Conservation (phyloP, 164 flowering plant species). For the Stephania japonica region DNA sequence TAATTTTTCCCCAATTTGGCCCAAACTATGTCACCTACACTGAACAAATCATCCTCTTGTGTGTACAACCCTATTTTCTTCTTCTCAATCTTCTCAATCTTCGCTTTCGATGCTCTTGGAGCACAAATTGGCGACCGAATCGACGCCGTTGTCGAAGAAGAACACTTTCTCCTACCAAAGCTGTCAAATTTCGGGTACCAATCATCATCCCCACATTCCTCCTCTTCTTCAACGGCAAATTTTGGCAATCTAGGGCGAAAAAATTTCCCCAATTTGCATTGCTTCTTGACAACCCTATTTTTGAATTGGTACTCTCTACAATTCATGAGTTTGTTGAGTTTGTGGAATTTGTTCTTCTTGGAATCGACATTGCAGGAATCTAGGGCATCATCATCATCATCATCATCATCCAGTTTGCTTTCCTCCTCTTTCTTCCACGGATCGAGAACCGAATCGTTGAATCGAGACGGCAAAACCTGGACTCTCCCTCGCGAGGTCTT, state of each 20-base stretch:
- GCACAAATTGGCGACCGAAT: conserved; percentile 18
- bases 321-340: conserved; percentile 5
- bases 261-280: conserved; percentile 16
- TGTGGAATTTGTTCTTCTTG: conserved; percentile 25
- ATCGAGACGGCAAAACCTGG: conserved; percentile 50
- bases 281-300: conserved; percentile 11
- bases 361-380: conserved; percentile 24
- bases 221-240: conserved; percentile 24
- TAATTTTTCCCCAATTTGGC: conserved; percentile 69
- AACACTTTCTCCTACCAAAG: conserved; percentile 29
- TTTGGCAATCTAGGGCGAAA: conserved; percentile 12
- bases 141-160: conserved; percentile 24
- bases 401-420: conserved; percentile 9
- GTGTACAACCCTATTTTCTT: conserved; percentile 39
- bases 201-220: conserved; percentile 15
- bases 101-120: conserved; percentile 17
- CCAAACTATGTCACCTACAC: conserved; percentile 88
- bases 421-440: conserved; percentile 28
- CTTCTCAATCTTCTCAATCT: conserved; percentile 32
- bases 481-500: conserved; percentile 48
- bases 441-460: conserved; percentile 40
- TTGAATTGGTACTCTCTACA: conserved; percentile 19
- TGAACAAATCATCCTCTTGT: conserved; percentile 45
- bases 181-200: conserved; percentile 14
- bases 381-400: conserved; percentile 4